Evolutionary conservation across 2,329 filamentous ascomycete genomes (phyloP), one percentile per base, ranked within the genome.

Genomic region (Botrytis cinerea): DNA sequence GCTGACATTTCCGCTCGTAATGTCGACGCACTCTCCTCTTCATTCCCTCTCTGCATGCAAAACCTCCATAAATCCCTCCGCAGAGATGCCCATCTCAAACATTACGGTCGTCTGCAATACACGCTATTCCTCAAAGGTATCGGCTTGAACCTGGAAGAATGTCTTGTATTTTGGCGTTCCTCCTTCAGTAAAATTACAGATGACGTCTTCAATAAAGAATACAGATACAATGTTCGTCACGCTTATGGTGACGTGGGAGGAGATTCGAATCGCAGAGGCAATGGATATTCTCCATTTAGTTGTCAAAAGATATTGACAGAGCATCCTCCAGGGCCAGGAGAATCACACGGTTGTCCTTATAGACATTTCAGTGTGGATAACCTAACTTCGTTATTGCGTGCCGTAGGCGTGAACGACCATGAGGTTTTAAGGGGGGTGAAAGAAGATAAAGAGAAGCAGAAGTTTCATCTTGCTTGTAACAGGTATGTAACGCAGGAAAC

Each of bases 151-250:
- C 85, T 99, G n/a, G 94, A 98, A 80, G 95, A 99, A 82, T 94
- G 90, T 78, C 87, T 99, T 38, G 78, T 94, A 20, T 99, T 99
- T 85, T 99, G 96, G 96, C 91, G 96, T 18, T 88, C 90, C 75
- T 86, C 88, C 43, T 98, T 99, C 87, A 90, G 90, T 81, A 92
- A 94, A 77, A 90, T 97, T 76, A 95, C 93, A 0, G 96, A 98
- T 80, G 95, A 98, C 79, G 91, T 91, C 51, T 99, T 98, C 87
- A 97, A 97, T 83, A 98, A 98, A 81, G 94, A 98, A 81, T 98
- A 99, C 84, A 89, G 93, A 62, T 99, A 99, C 87, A 98, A 99
- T 81, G 89, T 98, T 73, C 92, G 95, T n/a, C 95, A 99, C 86
- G 83, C 87, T 0, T 99, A 98, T 82, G 96, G 96, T 77, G 95